Percentiles rank a stretch among this genome's conserved stretches.
Evolutionary conservation across 129 eudicot genomes (phyloP).

Genomic region (Centaurea solstitialis): DNA sequence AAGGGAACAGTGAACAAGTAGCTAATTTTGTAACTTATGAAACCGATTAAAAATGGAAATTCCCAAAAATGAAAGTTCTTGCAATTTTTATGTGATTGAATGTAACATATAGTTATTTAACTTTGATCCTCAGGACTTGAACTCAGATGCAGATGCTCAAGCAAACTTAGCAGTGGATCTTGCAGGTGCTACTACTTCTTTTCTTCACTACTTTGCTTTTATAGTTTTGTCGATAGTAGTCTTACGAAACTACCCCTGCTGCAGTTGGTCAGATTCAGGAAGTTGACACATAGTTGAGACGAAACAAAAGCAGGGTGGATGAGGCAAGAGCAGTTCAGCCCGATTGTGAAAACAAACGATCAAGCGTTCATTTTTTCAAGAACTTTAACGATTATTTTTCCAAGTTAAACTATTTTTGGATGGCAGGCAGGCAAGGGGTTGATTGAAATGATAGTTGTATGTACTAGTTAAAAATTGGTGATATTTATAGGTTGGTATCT

Average conservation of each 20-base stretch:
- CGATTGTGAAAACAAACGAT: constrained; percentile 8
- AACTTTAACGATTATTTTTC: constrained; percentile 11
- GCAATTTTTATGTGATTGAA: too few species aligned
- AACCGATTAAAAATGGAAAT: neutral
- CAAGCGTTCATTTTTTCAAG: neutral
- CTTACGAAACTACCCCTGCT: neutral
- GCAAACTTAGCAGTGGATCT: constrained; percentile 86
- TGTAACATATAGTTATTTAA: too few species aligned
- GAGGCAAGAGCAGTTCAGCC: constrained; percentile 5
- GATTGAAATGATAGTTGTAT: constrained; percentile 11
- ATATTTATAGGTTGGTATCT: constrained; percentile 14
- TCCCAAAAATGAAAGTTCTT: neutral
- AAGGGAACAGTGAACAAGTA: neutral
- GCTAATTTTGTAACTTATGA: neutral
- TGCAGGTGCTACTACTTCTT: constrained; percentile 50
- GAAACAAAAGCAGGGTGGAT: constrained; percentile 14
- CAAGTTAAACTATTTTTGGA: constrained; percentile 12
- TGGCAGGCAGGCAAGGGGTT: constrained; percentile 12
- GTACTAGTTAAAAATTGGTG: constrained; percentile 6
- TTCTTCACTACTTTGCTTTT: neutral
- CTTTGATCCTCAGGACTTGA: constrained; percentile 46
- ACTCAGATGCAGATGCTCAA: constrained; percentile 92
- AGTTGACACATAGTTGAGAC: constrained; percentile 26
- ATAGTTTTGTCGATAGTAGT: neutral
- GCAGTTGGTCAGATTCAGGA: constrained; percentile 46